phyloP scores from a whole-genome alignment of 495 filamentous ascomycete species.

The Apodospora peruviana region DNA sequence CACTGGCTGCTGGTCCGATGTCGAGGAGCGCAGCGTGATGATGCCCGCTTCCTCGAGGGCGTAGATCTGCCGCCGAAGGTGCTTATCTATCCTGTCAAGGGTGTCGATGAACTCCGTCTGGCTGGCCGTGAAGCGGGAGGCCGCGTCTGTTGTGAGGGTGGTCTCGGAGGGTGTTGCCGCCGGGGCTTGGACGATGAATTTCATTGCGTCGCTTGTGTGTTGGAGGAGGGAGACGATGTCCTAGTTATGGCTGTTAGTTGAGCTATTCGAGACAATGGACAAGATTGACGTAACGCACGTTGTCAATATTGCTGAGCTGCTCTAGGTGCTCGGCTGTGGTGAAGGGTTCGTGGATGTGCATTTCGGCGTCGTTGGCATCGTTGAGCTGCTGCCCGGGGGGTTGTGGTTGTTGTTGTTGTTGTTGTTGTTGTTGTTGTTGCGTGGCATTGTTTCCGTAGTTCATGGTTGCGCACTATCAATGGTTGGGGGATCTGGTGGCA shows the following conservation, averaged over 20 bases:
- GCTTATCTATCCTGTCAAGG: conserved; percentile 62
- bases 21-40: conserved; percentile 41
- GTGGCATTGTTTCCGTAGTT: not conserved
- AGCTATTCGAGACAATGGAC: not conserved
- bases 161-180: conserved; percentile 23
- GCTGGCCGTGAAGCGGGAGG: conserved; percentile 57
- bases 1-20: not conserved
- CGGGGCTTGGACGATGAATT: conserved; percentile 55
- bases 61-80: conserved; percentile 70
- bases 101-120: conserved; percentile 60
- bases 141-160: conserved; percentile 38
- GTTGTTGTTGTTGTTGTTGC: not conserved
- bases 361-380: not conserved
- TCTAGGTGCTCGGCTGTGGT: conserved; percentile 67
- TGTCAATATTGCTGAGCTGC: conserved; percentile 70
- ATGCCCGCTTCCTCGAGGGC: conserved; percentile 74
- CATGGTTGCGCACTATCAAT: too few relatives aligned
- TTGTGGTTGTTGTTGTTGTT: conserved; percentile 9
- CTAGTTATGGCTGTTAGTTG: conserved; percentile 16
- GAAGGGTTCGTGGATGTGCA: conserved; percentile 38
- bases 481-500: too few relatives aligned
- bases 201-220: conserved; percentile 62
- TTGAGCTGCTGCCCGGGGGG: conserved; percentile 1
- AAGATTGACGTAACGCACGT: too few relatives aligned
- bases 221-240: conserved; percentile 53